Conservation (phyloP, 768 basidiomycete genomes). For the Tylopilus vinaceipallidus region DNA sequence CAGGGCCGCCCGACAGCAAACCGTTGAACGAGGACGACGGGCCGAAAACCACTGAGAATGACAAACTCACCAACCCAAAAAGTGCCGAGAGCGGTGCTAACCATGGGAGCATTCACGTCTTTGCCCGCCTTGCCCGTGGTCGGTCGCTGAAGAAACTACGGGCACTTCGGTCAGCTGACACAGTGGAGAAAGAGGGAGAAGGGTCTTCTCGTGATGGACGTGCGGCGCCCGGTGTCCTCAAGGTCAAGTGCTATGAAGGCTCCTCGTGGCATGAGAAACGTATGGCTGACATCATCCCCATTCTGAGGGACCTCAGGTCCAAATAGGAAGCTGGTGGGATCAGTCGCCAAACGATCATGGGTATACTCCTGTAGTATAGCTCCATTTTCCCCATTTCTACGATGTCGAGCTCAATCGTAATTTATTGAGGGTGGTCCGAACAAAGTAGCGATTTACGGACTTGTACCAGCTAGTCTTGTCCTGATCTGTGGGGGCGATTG, state of each 20-base stretch:
- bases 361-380: not conserved
- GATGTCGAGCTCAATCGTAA: not conserved
- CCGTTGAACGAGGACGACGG: not conserved
- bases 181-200: not conserved
- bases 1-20: constrained; percentile 10
- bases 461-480: not conserved
- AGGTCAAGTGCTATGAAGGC: constrained; percentile 11
- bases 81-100: not conserved
- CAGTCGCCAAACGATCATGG: not conserved
- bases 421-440: not conserved
- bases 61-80: not conserved
- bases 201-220: not conserved
- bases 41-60: not conserved
- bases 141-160: constrained; percentile 2
- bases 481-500: not conserved
- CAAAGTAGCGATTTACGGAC: not conserved
- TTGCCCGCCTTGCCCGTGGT: not conserved
- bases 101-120: not conserved
- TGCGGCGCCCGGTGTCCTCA: constrained; percentile 8
- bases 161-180: not conserved
- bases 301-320: constrained; percentile 24
- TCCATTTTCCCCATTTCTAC: not conserved
- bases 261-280: constrained; percentile 22
- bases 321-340: constrained; percentile 6
- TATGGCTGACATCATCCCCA: constrained; percentile 31